These are phyloP conservation scores for Penicillium mononematosum DNA, from an alignment of 495 filamentous ascomycete species.

Conservation along the genomic window DNA sequence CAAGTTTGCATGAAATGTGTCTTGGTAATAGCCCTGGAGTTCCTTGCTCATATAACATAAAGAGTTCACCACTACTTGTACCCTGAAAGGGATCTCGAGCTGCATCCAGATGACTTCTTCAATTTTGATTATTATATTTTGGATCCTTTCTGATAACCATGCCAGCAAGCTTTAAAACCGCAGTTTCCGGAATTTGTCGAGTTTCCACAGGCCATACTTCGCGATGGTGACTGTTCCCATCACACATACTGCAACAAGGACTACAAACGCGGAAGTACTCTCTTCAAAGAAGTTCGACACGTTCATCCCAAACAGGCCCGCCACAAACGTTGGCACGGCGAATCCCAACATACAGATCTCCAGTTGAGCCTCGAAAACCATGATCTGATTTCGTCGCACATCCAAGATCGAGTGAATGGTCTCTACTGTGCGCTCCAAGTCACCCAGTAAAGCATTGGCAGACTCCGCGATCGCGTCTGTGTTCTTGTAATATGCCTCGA, in stretches of 20 bases:
- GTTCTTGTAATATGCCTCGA: constrained; percentile 38
- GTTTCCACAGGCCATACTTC: constrained; percentile 27
- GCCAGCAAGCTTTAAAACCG: constrained; percentile 17
- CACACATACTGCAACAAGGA: constrained; percentile 17
- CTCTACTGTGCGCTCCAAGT: constrained; percentile 29
- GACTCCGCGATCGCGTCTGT: constrained; percentile 30
- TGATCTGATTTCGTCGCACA: constrained; percentile 39
- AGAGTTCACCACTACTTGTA: no score
- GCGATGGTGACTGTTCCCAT: constrained; percentile 17
- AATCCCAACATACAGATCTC: constrained; percentile 36
- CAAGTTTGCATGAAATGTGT: no score
- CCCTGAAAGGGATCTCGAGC: no score
- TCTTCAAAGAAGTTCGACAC: constrained; percentile 36
- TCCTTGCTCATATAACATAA: no score
- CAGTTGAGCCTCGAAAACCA: constrained; percentile 35
- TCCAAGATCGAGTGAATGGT: constrained; percentile 28
- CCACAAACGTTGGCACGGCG: constrained; percentile 31
- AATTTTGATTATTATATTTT: no score
- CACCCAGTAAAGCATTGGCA: constrained; percentile 21
- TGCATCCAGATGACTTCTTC: no score
- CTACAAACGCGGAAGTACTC: constrained; percentile 25
- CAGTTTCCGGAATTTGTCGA: constrained; percentile 22
- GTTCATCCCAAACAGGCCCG: constrained; percentile 38
- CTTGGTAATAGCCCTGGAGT: no score
- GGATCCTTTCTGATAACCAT: background rate